Evolutionary conservation across 2,329 filamentous ascomycete genomes (phyloP).

Genomic region (Hirsutella thompsonii): DNA sequence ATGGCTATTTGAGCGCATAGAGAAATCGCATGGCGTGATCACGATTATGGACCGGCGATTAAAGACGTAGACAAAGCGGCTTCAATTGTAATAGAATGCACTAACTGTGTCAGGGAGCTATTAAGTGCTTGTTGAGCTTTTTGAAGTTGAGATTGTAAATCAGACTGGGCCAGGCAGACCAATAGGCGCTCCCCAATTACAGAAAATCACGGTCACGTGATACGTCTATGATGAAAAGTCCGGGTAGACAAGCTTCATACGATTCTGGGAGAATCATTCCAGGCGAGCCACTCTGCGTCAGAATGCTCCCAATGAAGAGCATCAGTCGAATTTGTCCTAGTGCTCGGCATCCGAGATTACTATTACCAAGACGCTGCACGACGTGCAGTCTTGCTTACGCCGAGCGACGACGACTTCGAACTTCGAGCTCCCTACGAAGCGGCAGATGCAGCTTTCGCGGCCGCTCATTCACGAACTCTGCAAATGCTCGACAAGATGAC

Average conservation of each 20-base stretch:
- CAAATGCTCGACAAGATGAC: neutral
- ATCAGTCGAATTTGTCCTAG: neutral
- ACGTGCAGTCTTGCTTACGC: neutral
- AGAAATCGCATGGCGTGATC: too few relatives aligned
- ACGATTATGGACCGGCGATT: too few relatives aligned
- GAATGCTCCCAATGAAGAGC: neutral
- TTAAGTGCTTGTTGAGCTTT: too few relatives aligned
- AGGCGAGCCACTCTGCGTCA: neutral
- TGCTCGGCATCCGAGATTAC: neutral
- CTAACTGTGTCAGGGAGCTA: too few relatives aligned
- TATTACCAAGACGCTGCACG: neutral
- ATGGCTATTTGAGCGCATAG: too few relatives aligned
- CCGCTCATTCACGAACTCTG: neutral
- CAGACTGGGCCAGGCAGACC: too few relatives aligned
- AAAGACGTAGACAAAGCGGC: too few relatives aligned
- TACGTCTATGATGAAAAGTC: neutral
- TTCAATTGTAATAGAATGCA: too few relatives aligned
- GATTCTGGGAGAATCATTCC: neutral
- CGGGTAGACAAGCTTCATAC: neutral
- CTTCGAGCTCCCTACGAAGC: neutral
- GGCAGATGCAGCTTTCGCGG: neutral
- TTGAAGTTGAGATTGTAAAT: too few relatives aligned
- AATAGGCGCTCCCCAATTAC: too few relatives aligned
- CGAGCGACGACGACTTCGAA: neutral
- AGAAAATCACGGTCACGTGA: neutral